Evolutionary conservation across 2,329 filamentous ascomycete genomes (phyloP).

Genomic region (Chrysoporthe deuterocubensis): DNA sequence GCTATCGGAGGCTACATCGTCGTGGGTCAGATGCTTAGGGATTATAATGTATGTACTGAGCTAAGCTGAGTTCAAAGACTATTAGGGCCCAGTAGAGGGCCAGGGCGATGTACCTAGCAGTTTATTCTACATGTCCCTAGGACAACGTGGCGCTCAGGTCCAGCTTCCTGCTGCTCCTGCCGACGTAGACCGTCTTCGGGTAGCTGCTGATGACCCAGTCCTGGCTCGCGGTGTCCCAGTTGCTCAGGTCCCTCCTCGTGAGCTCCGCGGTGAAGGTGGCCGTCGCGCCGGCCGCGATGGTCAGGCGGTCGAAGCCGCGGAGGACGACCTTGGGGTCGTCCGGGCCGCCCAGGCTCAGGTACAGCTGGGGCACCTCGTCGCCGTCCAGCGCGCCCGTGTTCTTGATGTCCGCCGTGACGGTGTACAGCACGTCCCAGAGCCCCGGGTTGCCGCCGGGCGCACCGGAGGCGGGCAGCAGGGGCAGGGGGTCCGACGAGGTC

Average conservation of each 20-base stretch:
- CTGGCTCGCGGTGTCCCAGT: constrained; percentile 81
- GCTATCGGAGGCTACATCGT: not conserved
- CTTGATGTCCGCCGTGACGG: constrained; percentile 67
- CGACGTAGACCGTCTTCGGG: constrained; percentile 59
- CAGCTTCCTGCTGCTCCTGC: constrained; percentile 59
- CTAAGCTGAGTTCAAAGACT: not conserved
- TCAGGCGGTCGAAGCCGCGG: constrained; percentile 78
- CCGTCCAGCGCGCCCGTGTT: constrained; percentile 71
- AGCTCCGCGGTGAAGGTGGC: constrained; percentile 69
- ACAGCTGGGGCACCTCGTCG: constrained; percentile 77
- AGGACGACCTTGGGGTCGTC: constrained; percentile 70
- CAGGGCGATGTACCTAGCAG: not conserved
- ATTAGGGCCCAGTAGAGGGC: not conserved
- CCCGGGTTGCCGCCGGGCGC: constrained; percentile 64
- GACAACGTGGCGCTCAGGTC: constrained; percentile 44
- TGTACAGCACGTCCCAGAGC: constrained; percentile 73
- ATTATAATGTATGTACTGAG: not conserved
- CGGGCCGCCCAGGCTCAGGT: constrained; percentile 79
- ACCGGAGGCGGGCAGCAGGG: constrained; percentile 54
- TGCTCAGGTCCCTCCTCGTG: constrained; percentile 80
- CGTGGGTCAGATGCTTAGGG: not conserved
- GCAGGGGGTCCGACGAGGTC: constrained; percentile 59
- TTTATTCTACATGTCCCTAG: constrained; percentile 20
- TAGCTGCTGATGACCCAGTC: constrained; percentile 73
- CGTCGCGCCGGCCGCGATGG: constrained; percentile 69